A percentile compares a stretch with the other conserved stretches of the same genome.
Conservation (phyloP, 805 yeast species). For the Wickerhamiella domercqiae region DNA sequence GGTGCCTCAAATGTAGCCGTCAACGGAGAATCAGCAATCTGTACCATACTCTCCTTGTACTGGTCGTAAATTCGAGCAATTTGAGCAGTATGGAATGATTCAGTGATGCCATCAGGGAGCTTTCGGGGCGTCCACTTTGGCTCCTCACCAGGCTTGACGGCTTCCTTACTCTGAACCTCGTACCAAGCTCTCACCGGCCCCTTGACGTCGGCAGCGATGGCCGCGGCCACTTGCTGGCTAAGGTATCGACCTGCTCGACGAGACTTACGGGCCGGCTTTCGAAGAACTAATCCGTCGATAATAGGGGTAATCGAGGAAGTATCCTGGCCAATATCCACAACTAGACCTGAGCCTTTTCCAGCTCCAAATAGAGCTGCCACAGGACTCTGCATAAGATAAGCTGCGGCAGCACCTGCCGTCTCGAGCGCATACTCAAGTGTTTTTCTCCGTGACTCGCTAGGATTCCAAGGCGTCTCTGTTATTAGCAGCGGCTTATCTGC, state of each 20-base stretch:
- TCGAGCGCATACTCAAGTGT: slow-evolving; percentile 63
- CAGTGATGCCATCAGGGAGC: slow-evolving; percentile 24
- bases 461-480: slow-evolving; percentile 82
- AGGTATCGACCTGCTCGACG: slow-evolving; percentile 59
- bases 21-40: slow-evolving; percentile 23
- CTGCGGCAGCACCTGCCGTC: slow-evolving; percentile 57
- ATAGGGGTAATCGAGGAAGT: slow-evolving; percentile 45
- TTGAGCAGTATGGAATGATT: slow-evolving; percentile 42
- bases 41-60: slow-evolving; percentile 42
- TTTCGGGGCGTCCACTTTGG: slow-evolving; percentile 22
- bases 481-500: slow-evolving; percentile 60
- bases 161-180: slow-evolving; percentile 33
- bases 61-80: slow-evolving; percentile 44
- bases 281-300: slow-evolving; percentile 17
- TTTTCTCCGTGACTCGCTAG: slow-evolving; percentile 46
- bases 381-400: slow-evolving; percentile 68
- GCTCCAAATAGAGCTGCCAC: slow-evolving; percentile 78
- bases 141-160: slow-evolving; percentile 22
- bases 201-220: slow-evolving; percentile 27
- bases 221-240: slow-evolving; percentile 32
- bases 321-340: slow-evolving; percentile 78
- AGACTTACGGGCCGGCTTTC: slow-evolving; percentile 46
- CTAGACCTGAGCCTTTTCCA: slow-evolving; percentile 74
- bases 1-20: not conserved
- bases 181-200: slow-evolving; percentile 19